phyloP scores from a whole-genome alignment of 2,329 filamentous ascomycete species.

The Dactylellina leptospora region DNA sequence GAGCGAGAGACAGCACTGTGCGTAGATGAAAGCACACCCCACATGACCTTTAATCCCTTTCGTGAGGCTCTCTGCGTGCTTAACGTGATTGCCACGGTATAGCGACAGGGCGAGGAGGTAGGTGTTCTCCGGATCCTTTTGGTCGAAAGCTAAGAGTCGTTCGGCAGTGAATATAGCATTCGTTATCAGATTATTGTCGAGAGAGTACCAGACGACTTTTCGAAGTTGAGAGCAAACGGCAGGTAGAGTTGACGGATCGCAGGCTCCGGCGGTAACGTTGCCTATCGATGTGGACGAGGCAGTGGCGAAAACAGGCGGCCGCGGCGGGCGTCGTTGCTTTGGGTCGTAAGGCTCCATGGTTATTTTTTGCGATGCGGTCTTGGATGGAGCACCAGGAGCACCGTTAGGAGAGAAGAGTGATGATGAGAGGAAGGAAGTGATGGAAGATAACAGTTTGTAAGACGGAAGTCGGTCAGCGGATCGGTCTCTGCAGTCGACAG shows the following conservation, averaged over 20 bases:
- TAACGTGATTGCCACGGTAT: conserved; percentile 80
- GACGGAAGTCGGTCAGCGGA: conserved; percentile 33
- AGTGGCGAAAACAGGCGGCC: conserved; percentile 35
- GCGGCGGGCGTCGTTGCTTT: conserved; percentile 45
- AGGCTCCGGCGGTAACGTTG: conserved; percentile 11
- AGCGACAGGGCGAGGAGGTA: conserved; percentile 88
- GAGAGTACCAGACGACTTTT: conserved; percentile 74
- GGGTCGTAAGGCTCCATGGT: conserved; percentile 51
- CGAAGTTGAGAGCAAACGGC: conserved; percentile 65
- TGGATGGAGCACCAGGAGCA: conserved; percentile 51
- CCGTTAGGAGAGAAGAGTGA: conserved; percentile 52
- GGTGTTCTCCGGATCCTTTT: conserved; percentile 78
- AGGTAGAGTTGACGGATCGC: conserved; percentile 41
- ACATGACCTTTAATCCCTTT: conserved; percentile 80
- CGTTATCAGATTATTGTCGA: conserved; percentile 88
- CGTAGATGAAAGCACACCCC: conserved; percentile 90
- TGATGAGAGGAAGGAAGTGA: conserved; percentile 51
- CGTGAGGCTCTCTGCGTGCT: conserved; percentile 84
- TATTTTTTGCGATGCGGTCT: conserved; percentile 35
- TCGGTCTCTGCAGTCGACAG: conserved; percentile 49
- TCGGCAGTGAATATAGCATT: conserved; percentile 95
- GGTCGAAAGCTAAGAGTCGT: conserved; percentile 83
- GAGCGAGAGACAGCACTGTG: conserved; percentile 83
- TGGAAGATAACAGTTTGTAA: conserved; percentile 53
- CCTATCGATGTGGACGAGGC: conserved; percentile 16